Conservation (phyloP, 176 grass and related monocot genomes). For the Oryza glaberrima region DNA sequence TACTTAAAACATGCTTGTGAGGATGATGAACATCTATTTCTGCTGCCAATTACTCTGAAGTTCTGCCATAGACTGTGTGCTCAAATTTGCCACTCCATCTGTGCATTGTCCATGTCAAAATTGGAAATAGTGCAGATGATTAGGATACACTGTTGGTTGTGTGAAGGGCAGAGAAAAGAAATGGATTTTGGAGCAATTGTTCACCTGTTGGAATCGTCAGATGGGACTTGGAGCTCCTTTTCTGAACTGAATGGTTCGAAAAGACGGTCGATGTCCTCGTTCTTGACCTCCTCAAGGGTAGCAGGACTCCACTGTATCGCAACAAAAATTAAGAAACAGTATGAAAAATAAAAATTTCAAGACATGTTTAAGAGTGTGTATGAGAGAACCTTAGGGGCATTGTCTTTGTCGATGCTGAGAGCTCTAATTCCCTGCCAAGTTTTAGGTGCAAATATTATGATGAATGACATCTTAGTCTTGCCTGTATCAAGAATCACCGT, state of each 20-base stretch:
- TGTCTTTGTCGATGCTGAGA: constrained; percentile 91
- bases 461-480: constrained; percentile 5
- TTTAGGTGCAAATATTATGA: constrained; percentile 27
- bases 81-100: constrained; percentile 94
- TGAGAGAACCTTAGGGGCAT: constrained; percentile 75
- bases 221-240: constrained; percentile 72
- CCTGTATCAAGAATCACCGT: not conserved
- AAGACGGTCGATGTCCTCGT: constrained; percentile 62
- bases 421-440: constrained; percentile 84
- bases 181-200: not conserved
- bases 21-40: not conserved
- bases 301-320: constrained; percentile 74
- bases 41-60: constrained; percentile 24
- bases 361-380: constrained; percentile 1
- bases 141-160: not conserved
- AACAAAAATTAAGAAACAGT: constrained; percentile 11
- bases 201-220: constrained; percentile 67
- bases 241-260: constrained; percentile 74
- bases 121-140: not conserved
- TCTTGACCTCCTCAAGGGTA: constrained; percentile 66
- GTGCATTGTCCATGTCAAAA: not conserved
- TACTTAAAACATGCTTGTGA: constrained; percentile 6
- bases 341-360: not conserved
- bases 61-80: constrained; percentile 54
- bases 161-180: not conserved